Evolutionary conservation across 805 yeast genomes (phyloP), one percentile per base, ranked within the genome.

Genomic region (Lipomyces sp.): DNA sequence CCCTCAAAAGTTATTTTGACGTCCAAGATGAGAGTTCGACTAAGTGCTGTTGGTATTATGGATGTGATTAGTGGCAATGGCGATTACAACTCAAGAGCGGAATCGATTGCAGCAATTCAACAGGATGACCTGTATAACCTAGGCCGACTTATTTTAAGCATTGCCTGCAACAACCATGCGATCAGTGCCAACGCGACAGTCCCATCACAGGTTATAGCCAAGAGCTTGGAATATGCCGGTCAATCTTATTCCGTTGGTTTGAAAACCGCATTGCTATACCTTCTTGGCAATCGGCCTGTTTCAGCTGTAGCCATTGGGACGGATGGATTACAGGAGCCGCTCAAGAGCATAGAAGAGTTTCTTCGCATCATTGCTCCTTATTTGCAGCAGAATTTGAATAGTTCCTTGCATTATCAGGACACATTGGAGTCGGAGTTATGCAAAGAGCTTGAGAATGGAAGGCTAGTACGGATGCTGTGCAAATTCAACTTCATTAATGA

Each of bases 401-500:
- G 62, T 10, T 66, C 77, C 13, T 68, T 71, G 5, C 64, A 66
- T n/a, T 65, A 65, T 29, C 68, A 60, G 18, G 79, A 78, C 63
- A 57, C 53, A 13, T 69, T 79, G 35, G 82, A 80, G 67, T 69
- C 67, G 2, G 71, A 74, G 33, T 78, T 95, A 51, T 76, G 86
- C 15, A 82, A 84, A 63, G 98, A 94, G 76, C 79, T 93, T 33
- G 98, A 95, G 76, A 95, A 95, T 77, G 95, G 90, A 2, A 82
- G 98, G 66, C 79, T 95, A 37, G 92, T 94, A 72, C 82, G 98
- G 66, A 81, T 95, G 53, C 80, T 94, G 74, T 81, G 92, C 65
- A 95, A 95, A 80, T 79, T 95, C 53, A 91, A 90, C 74, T 89
- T 88, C 71, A 85, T 92, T 34, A 81, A 88, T 65, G 93, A 90